These are phyloP conservation scores for Globisporangium apiculatum DNA, from an alignment of 352 stramenopile species.

Conservation along the genomic window DNA sequence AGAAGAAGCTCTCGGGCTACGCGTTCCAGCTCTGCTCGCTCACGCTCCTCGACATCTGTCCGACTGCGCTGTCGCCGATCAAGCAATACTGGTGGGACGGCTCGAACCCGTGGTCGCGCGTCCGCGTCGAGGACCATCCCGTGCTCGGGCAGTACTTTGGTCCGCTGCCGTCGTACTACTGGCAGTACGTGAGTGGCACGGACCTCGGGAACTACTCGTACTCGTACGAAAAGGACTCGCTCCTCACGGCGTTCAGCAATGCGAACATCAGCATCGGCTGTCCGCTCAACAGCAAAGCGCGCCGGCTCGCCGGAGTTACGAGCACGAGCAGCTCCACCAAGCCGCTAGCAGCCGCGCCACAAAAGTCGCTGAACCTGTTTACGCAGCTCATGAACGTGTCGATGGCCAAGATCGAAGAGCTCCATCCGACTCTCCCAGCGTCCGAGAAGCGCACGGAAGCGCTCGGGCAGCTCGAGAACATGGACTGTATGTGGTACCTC, in stretches of 20 bases:
- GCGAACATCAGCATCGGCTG: conserved; percentile 2
- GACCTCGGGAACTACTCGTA: conserved; percentile 54
- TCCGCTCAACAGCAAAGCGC: not conserved
- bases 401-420: not conserved
- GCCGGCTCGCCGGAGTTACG: conserved; percentile 3
- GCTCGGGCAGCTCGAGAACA: conserved; percentile 37
- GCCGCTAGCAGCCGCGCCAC: no score
- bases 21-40: conserved; percentile 26
- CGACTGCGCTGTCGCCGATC: conserved; percentile 19
- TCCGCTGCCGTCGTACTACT: conserved; percentile 49
- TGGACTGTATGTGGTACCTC: conserved; percentile 52
- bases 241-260: conserved; percentile 19
- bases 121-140: conserved; percentile 37
- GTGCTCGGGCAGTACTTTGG: conserved; percentile 38
- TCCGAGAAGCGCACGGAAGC: conserved; percentile 7
- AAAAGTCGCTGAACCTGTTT: not conserved
- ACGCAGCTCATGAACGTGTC: not conserved
- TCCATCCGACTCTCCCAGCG: not conserved
- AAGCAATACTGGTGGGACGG: conserved; percentile 33
- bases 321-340: not conserved
- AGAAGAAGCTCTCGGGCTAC: conserved; percentile 22
- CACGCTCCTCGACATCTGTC: conserved; percentile 1
- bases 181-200: conserved; percentile 38
- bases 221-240: conserved; percentile 45
- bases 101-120: conserved; percentile 10